phyloP scores from a whole-genome alignment of 164 flowering plant species.

The Sedum album region DNA sequence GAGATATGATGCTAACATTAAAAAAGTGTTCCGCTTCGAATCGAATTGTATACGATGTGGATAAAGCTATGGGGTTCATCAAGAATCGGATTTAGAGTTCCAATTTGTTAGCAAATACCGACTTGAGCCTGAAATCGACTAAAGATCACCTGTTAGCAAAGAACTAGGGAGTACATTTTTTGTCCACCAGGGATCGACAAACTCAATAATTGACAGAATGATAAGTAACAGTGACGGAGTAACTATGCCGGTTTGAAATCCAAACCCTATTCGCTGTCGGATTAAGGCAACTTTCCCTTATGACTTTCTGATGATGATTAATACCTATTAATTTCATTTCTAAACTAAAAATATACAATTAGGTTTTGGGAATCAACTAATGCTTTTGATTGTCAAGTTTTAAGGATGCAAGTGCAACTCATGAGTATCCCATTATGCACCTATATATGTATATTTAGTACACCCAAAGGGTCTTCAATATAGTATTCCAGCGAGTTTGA shows the following conservation, averaged over 20 bases:
- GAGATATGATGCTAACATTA: conserved; percentile 3
- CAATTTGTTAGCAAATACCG: neutral
- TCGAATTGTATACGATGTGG: conserved; percentile 3
- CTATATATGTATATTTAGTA: neutral
- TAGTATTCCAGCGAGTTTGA: neutral
- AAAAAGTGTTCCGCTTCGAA: neutral
- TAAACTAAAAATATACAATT: neutral
- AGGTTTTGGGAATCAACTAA: neutral
- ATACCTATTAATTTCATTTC: neutral
- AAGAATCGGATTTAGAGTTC: neutral
- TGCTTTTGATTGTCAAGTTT: neutral
- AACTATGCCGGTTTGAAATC: neutral
- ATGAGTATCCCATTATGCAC: neutral
- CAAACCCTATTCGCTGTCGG: too few species aligned
- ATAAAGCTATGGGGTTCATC: neutral
- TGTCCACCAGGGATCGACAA: neutral
- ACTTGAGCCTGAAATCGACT: neutral
- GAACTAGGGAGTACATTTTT: neutral
- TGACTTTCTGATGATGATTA: neutral
- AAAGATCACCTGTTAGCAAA: neutral
- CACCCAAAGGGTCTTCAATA: neutral
- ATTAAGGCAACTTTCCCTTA: neutral
- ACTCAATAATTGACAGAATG: neutral
- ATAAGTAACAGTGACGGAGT: too few species aligned
- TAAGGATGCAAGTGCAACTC: conserved; percentile 1